These are phyloP conservation scores for Ophiostoma perfectum DNA, from an alignment of 2,329 filamentous ascomycete genomes.

Conservation along the genomic window DNA sequence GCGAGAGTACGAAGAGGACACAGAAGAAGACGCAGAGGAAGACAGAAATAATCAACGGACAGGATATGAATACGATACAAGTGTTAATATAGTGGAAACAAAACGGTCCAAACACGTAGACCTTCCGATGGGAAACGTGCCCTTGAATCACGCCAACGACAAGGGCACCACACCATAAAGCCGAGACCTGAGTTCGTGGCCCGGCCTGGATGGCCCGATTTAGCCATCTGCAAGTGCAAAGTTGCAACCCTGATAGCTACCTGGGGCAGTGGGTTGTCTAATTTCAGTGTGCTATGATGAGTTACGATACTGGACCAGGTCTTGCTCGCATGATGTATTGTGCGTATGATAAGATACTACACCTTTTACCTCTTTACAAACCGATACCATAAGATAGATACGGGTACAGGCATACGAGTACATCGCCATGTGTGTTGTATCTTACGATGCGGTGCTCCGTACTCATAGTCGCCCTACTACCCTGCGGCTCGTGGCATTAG, in stretches of 20 bases:
- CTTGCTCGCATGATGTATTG: too few relatives aligned
- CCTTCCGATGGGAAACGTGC: background rate
- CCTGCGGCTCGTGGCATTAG: constrained; percentile 7
- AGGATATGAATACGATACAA: too few relatives aligned
- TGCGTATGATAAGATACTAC: too few relatives aligned
- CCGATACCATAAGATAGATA: too few relatives aligned
- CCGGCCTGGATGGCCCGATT: constrained; percentile 6
- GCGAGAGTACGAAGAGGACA: background rate
- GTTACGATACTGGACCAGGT: background rate
- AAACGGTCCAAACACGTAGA: too few relatives aligned
- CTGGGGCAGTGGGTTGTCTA: too few relatives aligned
- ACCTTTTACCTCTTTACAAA: too few relatives aligned
- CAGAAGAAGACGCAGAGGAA: background rate
- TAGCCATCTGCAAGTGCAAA: background rate
- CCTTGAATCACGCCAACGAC: constrained; percentile 7
- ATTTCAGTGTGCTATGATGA: background rate
- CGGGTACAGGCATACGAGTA: too few relatives aligned
- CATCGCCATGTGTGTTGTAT: too few relatives aligned
- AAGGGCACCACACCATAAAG: constrained; percentile 4
- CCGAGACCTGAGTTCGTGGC: background rate
- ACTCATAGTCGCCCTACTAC: background rate
- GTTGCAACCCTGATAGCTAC: background rate
- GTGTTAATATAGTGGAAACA: too few relatives aligned
- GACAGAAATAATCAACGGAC: too few relatives aligned
- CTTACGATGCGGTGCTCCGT: too few relatives aligned